A percentile compares a stretch with the other conserved stretches of the same genome.
Evolutionary conservation across 139 green algal species (phyloP).

Genomic region (Limnomonas spitsbergensis): DNA sequence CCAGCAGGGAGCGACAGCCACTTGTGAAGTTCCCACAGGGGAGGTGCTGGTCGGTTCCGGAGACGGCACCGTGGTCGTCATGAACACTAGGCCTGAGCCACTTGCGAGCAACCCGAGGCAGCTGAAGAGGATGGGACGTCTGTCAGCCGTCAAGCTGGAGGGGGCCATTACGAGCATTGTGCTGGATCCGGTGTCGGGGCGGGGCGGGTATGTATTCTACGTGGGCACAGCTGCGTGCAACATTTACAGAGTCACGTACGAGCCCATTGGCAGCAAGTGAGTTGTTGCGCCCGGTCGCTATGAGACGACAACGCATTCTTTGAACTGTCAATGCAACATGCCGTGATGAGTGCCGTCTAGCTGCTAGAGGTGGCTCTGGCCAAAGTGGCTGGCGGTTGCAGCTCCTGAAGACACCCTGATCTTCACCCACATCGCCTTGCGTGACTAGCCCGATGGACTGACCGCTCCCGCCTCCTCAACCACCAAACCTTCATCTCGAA

Average conservation of each 20-base stretch:
- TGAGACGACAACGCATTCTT: too few species aligned
- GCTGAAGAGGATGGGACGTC: constrained; percentile 48
- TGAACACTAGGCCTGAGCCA: constrained; percentile 37
- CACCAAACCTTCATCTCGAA: too few species aligned
- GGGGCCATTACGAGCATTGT: constrained; percentile 59
- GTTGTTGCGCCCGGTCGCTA: too few species aligned
- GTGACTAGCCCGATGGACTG: too few species aligned
- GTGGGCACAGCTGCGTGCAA: constrained; percentile 65
- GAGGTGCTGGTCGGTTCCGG: constrained; percentile 57
- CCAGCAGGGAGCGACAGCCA: constrained; percentile 44
- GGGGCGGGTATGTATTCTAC: constrained; percentile 51
- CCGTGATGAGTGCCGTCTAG: too few species aligned
- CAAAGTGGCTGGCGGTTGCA: too few species aligned
- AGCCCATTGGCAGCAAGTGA: not conserved
- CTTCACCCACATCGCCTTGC: too few species aligned
- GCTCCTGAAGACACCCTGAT: too few species aligned
- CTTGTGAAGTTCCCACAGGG: constrained; percentile 37
- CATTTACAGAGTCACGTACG: constrained; percentile 53
- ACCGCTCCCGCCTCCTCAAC: too few species aligned
- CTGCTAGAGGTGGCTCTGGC: too few species aligned
- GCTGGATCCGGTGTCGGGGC: constrained; percentile 33
- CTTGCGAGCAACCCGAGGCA: constrained; percentile 43
- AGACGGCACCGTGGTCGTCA: constrained; percentile 45
- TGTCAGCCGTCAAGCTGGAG: constrained; percentile 40
- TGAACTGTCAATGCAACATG: too few species aligned